phyloP scores from a whole-genome alignment of 257 asterid species.

The Nicotiana noctiflora region DNA sequence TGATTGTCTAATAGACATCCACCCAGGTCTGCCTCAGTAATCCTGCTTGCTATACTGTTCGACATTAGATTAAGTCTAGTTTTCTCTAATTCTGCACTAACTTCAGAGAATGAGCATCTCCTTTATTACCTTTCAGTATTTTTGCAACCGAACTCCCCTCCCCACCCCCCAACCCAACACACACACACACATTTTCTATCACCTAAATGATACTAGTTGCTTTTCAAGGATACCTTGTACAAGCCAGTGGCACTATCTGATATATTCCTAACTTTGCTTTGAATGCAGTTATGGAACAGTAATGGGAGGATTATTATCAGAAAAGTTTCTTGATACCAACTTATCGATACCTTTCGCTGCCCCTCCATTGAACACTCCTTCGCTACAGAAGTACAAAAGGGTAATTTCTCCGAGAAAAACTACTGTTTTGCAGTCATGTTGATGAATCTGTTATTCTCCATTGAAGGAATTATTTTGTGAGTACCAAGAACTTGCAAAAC shows the following conservation, averaged over 20 bases:
- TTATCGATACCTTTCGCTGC: constrained; percentile 84
- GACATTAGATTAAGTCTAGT: neutral
- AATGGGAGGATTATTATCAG: constrained; percentile 95
- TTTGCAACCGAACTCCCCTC: too few species aligned
- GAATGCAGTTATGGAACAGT: constrained; percentile 86
- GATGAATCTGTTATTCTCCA: neutral
- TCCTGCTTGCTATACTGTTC: neutral
- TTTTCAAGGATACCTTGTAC: neutral
- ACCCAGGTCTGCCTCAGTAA: neutral
- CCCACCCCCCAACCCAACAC: too few species aligned
- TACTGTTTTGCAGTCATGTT: neutral
- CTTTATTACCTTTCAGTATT: neutral
- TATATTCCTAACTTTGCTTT: constrained; percentile 12
- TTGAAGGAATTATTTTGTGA: neutral
- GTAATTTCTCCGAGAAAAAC: constrained; percentile 26
- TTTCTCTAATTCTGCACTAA: neutral
- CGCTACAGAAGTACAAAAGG: constrained; percentile 95
- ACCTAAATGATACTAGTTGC: neutral
- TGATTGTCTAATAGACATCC: neutral
- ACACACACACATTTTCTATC: neutral
- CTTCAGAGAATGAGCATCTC: neutral
- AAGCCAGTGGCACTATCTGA: neutral
- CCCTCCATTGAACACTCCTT: constrained; percentile 85
- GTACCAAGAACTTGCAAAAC: neutral
- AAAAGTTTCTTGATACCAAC: constrained; percentile 88